Conservation (phyloP, 306 rosid species). For the Fragaria vesca region DNA sequence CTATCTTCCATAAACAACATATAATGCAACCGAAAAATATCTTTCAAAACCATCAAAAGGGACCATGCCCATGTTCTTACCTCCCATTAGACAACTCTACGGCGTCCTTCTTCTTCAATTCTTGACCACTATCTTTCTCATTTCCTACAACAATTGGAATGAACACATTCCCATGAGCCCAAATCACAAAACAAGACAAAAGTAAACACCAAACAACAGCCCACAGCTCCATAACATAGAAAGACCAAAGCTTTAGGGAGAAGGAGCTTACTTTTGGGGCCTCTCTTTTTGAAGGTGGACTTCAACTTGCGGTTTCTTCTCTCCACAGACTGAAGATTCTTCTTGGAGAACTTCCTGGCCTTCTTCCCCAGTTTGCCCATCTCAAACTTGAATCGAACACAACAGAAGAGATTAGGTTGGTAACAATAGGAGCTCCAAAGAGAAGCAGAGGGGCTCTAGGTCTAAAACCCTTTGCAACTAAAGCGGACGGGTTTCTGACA, state of each 20-base stretch:
- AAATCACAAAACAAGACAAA: conserved; percentile 16
- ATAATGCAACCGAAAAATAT: neutral
- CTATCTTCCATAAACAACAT: neutral
- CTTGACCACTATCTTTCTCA: conserved; percentile 38
- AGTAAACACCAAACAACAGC: neutral
- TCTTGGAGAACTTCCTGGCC: conserved; percentile 90
- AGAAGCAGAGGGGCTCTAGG: no score
- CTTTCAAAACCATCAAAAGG: neutral
- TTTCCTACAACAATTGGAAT: conserved; percentile 39
- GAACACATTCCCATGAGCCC: neutral
- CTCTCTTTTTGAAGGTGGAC: conserved; percentile 74
- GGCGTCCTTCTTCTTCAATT: conserved; percentile 32
- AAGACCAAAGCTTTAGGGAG: neutral
- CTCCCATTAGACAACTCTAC: conserved; percentile 46
- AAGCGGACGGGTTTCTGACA: no score
- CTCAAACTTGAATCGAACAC: neutral
- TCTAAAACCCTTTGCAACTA: no score
- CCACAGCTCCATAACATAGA: neutral
- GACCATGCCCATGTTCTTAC: conserved; percentile 34
- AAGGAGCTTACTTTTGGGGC: conserved; percentile 64
- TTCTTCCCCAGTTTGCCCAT: conserved; percentile 95
- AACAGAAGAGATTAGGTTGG: no score
- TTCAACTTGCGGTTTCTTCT: conserved; percentile 66
- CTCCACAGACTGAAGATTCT: conserved; percentile 80
- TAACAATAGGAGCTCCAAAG: no score